Evolutionary conservation across 1,139 yeast genomes (phyloP).

Genomic region (Geotrichum aggregatum): DNA sequence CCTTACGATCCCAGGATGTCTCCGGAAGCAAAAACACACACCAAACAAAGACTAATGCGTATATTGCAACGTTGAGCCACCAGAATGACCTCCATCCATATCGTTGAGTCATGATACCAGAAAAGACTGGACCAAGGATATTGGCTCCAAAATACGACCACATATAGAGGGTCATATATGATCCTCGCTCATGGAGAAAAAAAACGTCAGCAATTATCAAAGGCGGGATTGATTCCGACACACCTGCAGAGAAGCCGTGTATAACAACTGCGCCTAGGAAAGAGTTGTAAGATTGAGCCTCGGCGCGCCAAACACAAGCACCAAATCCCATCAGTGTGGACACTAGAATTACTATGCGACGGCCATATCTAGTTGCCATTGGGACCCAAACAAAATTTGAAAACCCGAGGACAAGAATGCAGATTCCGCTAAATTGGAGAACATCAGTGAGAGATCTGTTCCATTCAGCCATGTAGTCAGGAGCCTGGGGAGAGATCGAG

Average conservation of each 20-base stretch:
- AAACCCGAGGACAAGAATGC: constrained; percentile 46
- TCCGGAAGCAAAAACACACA: constrained; percentile 62
- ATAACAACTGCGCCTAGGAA: constrained; percentile 45
- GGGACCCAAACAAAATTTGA: constrained; percentile 51
- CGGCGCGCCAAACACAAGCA: constrained; percentile 36
- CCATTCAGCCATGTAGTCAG: constrained; percentile 42
- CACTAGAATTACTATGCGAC: constrained; percentile 48
- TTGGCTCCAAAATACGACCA: constrained; percentile 75
- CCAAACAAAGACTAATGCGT: constrained; percentile 55
- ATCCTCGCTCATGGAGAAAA: constrained; percentile 72
- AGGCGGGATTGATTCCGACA: constrained; percentile 44
- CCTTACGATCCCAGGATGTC: constrained; percentile 58
- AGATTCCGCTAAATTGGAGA: constrained; percentile 42
- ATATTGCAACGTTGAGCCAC: constrained; percentile 79
- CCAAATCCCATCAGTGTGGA: constrained; percentile 39
- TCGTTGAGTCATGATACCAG: constrained; percentile 58
- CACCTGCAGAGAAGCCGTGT: constrained; percentile 52
- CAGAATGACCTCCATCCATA: constrained; percentile 55
- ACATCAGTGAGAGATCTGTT: constrained; percentile 40
- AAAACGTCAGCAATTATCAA: constrained; percentile 41
- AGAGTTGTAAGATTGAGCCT: constrained; percentile 33
- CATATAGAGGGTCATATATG: constrained; percentile 72
- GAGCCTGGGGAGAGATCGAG: constrained; percentile 43
- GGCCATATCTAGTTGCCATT: constrained; percentile 50
- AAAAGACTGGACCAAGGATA: constrained; percentile 70